These are phyloP conservation scores for Phytophthora uliginosa DNA, from an alignment of 352 stramenopile genomes.

Conservation along the genomic window DNA sequence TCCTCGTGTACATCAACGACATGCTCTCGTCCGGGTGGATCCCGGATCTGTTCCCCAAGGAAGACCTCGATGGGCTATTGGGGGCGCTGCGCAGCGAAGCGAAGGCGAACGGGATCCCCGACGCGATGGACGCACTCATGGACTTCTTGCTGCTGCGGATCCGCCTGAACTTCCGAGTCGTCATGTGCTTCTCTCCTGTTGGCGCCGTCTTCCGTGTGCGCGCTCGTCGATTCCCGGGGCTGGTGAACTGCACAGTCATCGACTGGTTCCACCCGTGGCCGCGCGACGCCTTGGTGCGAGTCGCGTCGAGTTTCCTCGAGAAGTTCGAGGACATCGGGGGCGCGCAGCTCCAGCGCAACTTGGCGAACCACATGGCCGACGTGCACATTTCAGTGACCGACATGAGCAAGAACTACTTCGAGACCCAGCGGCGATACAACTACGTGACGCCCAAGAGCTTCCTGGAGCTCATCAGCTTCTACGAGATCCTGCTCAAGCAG, in stretches of 20 bases:
- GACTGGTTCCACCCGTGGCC: conserved; percentile 99
- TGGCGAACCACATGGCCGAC: conserved; percentile 98
- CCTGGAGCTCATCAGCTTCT: conserved; percentile 98
- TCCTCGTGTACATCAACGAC: conserved; percentile 99
- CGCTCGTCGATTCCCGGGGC: conserved; percentile 96
- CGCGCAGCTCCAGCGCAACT: conserved; percentile 83
- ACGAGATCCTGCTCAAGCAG: conserved; percentile 97
- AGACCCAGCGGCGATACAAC: conserved; percentile 97
- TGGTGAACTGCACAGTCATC: conserved; percentile 98
- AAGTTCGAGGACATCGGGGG: conserved; percentile 95
- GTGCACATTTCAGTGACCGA: conserved; percentile 98
- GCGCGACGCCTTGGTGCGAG: conserved; percentile 96
- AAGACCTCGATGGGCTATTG: conserved; percentile 96
- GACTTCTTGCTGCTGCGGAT: conserved; percentile 97
- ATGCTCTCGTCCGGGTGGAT: conserved; percentile 98
- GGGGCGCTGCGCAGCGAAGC: conserved; percentile 94
- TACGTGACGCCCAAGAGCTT: conserved; percentile 99
- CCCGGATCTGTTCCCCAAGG: conserved; percentile 97
- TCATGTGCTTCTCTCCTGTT: conserved; percentile 98
- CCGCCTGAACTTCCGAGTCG: conserved; percentile 96
- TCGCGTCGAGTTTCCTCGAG: conserved; percentile 96
- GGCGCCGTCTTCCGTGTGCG: conserved; percentile 97
- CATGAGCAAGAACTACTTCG: conserved; percentile 96
- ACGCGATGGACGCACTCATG: conserved; percentile 95
- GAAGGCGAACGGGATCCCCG: conserved; percentile 95